Base-by-base conservation (phyloP, 2,329 filamentous ascomycete genomes). In the Ophiocordyceps camponoti-rufipedis region DNA sequence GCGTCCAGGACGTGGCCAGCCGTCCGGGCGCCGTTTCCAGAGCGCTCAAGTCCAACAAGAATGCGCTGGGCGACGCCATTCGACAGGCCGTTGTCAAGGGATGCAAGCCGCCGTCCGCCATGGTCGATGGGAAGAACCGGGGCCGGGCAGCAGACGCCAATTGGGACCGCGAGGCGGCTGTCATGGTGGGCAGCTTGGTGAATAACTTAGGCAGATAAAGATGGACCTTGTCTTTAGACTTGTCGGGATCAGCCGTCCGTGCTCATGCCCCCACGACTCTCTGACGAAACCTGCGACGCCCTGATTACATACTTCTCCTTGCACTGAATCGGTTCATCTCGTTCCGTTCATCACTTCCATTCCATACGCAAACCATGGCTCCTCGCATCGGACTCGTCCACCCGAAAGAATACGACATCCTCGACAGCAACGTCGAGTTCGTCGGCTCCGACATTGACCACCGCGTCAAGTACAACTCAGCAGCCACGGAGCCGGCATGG, bases 151-250 rank as follows among this genome's bases (percentile, higher is more conserved):
- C 70, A 40, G 56, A 64, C n/a, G 64, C 64, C 12, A 65, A 65
- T 46, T 95, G 86, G 85, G 89, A 95, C 55, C 74, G 89, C 38
- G 91, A 96, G 64, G 82, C 88, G 43, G 87, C 88, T 1, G 88
- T 96, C 43, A 95, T 96, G 89, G 83, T 94, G 40, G 82, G 84
- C 45, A 85, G 85, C 54, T 78, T 95, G 6, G 70, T 87, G 38
- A 74, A 72, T 43, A 71, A 71, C 48, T 54, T 77, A 4, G 65
- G 69, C 11, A 62, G 69, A 49, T 58, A 38, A 10, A 10, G 5
- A 16, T 8, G 14, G 14, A 23, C 23, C 23, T 38, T 38, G 5
- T 16, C 29, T 31, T 31, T 31, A 10, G 29, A 31, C 29, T 12
- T 9, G 29, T 10, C 14, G 6, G 7, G 14, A 12, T 31, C 29